Evolutionary conservation across 768 basidiomycete genomes (phyloP).

Genomic region (Termitomyces sp.): DNA sequence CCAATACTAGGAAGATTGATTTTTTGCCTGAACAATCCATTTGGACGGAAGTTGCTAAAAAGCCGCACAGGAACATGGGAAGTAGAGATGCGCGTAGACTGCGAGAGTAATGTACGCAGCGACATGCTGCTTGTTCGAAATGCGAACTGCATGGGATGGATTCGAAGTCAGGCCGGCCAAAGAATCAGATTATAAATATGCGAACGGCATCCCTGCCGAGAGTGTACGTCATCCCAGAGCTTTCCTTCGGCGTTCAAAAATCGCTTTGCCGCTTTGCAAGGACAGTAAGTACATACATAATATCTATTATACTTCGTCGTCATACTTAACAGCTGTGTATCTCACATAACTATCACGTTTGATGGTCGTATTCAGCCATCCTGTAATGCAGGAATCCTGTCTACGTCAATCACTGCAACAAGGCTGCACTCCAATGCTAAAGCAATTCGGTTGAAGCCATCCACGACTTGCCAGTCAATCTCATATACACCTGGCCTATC

Average conservation of each 20-base stretch:
- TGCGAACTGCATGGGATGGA: constrained; percentile 9
- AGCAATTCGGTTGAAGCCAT: constrained; percentile 58
- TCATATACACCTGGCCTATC: constrained; percentile 70
- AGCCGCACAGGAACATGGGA: constrained; percentile 4
- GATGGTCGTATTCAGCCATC: background rate
- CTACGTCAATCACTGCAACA: constrained; percentile 66
- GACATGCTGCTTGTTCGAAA: constrained; percentile 4
- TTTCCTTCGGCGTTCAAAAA: too few species aligned
- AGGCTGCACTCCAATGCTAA: constrained; percentile 64
- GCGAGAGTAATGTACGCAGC: constrained; percentile 12
- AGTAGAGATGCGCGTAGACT: background rate
- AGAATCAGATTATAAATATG: background rate
- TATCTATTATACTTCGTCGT: too few species aligned
- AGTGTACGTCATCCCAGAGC: constrained; percentile 1
- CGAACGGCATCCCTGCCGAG: background rate
- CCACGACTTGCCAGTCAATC: constrained; percentile 64
- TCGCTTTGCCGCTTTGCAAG: too few species aligned
- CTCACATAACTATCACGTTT: background rate
- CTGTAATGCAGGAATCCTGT: constrained; percentile 39
- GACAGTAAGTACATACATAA: too few species aligned
- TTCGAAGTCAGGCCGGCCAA: too few species aligned
- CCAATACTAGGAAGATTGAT: constrained; percentile 17
- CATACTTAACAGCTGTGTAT: too few species aligned
- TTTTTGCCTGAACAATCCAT: constrained; percentile 24
- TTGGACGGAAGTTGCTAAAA: constrained; percentile 27